phyloP scores from a whole-genome alignment of 2,329 filamentous ascomycete species.

The Xenoacremonium recifei region DNA sequence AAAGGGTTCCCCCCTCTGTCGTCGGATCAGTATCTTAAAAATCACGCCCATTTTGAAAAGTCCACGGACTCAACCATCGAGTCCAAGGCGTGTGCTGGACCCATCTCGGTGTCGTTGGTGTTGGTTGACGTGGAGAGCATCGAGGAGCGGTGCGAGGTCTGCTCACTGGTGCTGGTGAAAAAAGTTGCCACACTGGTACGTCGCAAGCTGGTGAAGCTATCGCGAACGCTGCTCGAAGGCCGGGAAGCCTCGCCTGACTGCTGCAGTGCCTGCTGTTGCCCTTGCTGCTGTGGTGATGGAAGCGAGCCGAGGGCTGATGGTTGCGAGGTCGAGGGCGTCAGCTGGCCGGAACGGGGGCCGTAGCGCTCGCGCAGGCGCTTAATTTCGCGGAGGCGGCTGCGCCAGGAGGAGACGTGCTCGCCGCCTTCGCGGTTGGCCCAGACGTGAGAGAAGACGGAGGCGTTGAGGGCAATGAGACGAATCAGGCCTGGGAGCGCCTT shows the following conservation, averaged over 20 bases:
- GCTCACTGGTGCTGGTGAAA: constrained; percentile 56
- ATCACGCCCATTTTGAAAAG: constrained; percentile 39
- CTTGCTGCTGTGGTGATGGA: constrained; percentile 17
- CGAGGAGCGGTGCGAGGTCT: constrained; percentile 58
- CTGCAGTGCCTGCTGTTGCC: constrained; percentile 16
- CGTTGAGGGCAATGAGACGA: constrained; percentile 85
- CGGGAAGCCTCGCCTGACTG: constrained; percentile 31
- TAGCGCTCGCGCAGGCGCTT: constrained; percentile 74
- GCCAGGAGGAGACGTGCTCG: constrained; percentile 87
- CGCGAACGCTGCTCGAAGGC: constrained; percentile 51
- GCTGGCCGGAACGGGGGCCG: constrained; percentile 40
- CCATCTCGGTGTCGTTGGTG: constrained; percentile 54
- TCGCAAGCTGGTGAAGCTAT: constrained; percentile 60
- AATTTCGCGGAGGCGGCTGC: constrained; percentile 81
- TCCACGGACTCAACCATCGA: constrained; percentile 37
- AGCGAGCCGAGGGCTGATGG: constrained; percentile 29
- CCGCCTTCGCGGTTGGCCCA: constrained; percentile 76
- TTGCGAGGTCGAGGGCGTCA: constrained; percentile 28
- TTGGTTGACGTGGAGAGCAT: constrained; percentile 52
- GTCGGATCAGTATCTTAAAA: no score
- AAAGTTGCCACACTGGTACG: constrained; percentile 66
- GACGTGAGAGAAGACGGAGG: constrained; percentile 89
- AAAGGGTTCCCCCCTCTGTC: not conserved
- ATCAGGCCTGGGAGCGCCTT: constrained; percentile 82
- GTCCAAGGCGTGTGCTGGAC: constrained; percentile 25